Percentiles rank a stretch among this genome's conserved stretches.
Conservation (phyloP, 2,329 filamentous ascomycete species). For the Sclerotinia spermophila region DNA sequence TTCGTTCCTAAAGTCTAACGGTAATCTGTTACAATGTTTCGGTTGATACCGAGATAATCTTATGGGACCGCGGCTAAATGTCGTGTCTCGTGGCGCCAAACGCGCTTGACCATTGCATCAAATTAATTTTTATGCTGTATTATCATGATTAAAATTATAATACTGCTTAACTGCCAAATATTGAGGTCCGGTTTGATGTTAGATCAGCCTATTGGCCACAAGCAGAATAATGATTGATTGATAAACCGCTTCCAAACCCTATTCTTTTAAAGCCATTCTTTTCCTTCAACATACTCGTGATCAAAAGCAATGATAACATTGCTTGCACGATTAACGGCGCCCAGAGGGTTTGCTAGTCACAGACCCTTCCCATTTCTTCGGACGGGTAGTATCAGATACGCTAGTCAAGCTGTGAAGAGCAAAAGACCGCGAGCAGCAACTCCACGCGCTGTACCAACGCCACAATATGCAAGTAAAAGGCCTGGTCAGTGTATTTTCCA, state of each 20-base stretch:
- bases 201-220: neutral
- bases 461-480: slow-evolving; percentile 18
- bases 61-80: neutral
- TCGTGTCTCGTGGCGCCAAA: neutral
- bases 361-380: neutral
- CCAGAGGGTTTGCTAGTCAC: neutral
- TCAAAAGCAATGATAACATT: slow-evolving; percentile 1
- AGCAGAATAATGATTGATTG: neutral
- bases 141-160: too few relatives aligned
- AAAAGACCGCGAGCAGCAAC: neutral
- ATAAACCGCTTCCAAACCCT: neutral
- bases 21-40: slow-evolving; percentile 14
- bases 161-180: neutral
- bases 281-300: neutral
- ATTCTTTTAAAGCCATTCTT: neutral
- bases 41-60: neutral
- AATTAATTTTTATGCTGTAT: neutral
- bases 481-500: neutral
- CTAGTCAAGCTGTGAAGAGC: neutral
- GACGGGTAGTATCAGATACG: neutral
- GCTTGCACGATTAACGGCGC: neutral
- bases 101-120: neutral
- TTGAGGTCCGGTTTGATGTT: neutral
- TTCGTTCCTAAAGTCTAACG: neutral
- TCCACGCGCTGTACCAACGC: neutral